These are phyloP conservation scores for Blumeria hordei DNA, from an alignment of 2,329 filamentous ascomycete genomes.

Conservation along the genomic window DNA sequence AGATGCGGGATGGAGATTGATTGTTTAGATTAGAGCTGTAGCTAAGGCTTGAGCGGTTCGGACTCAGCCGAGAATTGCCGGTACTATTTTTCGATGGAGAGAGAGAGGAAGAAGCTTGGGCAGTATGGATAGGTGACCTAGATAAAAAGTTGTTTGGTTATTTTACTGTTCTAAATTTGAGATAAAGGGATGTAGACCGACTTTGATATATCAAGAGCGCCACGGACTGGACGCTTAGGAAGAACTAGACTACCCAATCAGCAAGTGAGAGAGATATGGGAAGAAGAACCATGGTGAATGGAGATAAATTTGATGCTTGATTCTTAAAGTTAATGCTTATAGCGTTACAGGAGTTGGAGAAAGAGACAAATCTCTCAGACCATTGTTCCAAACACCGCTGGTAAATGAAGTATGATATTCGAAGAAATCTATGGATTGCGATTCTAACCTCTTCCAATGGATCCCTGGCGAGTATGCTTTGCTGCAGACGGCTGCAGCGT, in stretches of 20 bases:
- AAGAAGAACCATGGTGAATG: too few relatives aligned
- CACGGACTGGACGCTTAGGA: constrained; percentile 47
- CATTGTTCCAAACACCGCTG: too few relatives aligned
- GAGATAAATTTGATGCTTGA: too few relatives aligned
- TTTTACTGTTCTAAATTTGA: background rate
- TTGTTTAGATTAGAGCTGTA: constrained; percentile 8
- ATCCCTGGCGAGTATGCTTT: background rate
- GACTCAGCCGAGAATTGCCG: constrained; percentile 8
- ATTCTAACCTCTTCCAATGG: background rate
- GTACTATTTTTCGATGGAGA: constrained; percentile 1
- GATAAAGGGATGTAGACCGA: constrained; percentile 20
- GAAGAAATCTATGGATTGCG: too few relatives aligned
- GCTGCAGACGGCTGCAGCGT: background rate
- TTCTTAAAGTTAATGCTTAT: too few relatives aligned
- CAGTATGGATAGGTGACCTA: constrained; percentile 6
- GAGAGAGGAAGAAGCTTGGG: constrained; percentile 2
- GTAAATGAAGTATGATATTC: too few relatives aligned
- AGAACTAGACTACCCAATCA: constrained; percentile 4
- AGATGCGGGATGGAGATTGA: constrained; percentile 10
- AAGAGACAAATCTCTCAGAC: too few relatives aligned
- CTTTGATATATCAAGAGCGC: constrained; percentile 56
- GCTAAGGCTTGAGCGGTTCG: constrained; percentile 5
- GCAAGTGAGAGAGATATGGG: too few relatives aligned
- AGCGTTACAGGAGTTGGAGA: too few relatives aligned
- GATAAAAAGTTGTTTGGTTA: constrained; percentile 1